phyloP scores from a whole-genome alignment of 345 rosid genomes.

The Citrus medica region DNA sequence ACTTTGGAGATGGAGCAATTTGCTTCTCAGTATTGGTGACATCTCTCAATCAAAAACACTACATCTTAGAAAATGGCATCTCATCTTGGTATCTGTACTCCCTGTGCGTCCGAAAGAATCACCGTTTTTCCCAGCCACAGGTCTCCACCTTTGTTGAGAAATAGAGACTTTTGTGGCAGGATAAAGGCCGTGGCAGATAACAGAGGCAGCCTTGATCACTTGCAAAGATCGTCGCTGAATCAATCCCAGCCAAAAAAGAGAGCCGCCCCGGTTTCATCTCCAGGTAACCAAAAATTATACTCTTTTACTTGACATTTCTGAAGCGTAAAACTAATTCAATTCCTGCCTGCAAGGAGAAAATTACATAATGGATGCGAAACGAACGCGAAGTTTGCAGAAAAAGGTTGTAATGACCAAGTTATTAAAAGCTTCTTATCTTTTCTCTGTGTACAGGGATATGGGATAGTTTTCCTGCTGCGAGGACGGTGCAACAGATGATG shows the following conservation, averaged over 20 bases:
- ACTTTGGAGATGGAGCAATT: too few species aligned
- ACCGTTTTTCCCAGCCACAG: background rate
- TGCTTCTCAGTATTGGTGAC: background rate
- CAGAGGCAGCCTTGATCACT: slow-evolving; percentile 15
- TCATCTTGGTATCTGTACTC: background rate
- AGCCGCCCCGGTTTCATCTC: slow-evolving; percentile 2
- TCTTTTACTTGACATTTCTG: background rate
- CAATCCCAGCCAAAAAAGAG: slow-evolving; percentile 3
- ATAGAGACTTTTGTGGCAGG: background rate
- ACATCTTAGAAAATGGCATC: background rate
- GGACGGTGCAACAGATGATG: slow-evolving; percentile 25
- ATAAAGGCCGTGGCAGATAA: slow-evolving; percentile 9
- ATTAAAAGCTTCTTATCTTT: background rate
- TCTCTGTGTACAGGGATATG: slow-evolving; percentile 14
- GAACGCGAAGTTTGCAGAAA: too few species aligned
- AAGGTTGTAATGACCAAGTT: background rate
- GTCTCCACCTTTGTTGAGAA: background rate
- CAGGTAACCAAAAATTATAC: background rate
- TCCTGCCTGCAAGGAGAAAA: background rate
- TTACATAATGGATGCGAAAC: background rate
- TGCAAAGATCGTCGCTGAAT: slow-evolving; percentile 1
- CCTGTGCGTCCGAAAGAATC: slow-evolving; percentile 4
- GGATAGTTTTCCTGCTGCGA: slow-evolving; percentile 20
- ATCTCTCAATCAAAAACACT: background rate
- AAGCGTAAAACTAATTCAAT: background rate